phyloP scores from a whole-genome alignment of 1,139 yeast species.

The Meyerozyma elateridarum region DNA sequence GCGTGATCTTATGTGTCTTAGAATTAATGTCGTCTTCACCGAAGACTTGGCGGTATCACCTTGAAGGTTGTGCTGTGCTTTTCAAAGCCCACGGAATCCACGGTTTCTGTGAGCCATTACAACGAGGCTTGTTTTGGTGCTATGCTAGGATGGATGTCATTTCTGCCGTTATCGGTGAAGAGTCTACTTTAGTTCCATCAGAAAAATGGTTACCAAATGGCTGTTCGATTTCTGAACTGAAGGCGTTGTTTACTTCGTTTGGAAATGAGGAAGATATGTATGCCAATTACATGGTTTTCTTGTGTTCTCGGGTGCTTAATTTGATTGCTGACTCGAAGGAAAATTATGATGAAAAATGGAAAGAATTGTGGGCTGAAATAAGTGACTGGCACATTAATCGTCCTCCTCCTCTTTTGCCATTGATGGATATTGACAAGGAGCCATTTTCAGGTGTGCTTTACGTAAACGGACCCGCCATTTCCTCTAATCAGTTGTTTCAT shows the following conservation, averaged over 20 bases:
- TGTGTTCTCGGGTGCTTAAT: slow-evolving; percentile 31
- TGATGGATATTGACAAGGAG: slow-evolving; percentile 20
- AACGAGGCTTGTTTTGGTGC: slow-evolving; percentile 33
- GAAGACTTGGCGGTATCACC: slow-evolving; percentile 30
- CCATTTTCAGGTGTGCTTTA: slow-evolving; percentile 33
- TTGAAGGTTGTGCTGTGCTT: slow-evolving; percentile 33
- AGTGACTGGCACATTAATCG: slow-evolving; percentile 29
- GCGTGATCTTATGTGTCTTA: slow-evolving; percentile 29
- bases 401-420: slow-evolving; percentile 25
- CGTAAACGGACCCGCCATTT: slow-evolving; percentile 33
- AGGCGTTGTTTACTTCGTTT: slow-evolving; percentile 18
- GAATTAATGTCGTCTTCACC: slow-evolving; percentile 32
- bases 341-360: slow-evolving; percentile 31
- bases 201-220: slow-evolving; percentile 30
- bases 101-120: slow-evolving; percentile 28
- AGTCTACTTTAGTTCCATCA: slow-evolving; percentile 26
- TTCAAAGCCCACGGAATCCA: slow-evolving; percentile 30
- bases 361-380: slow-evolving; percentile 29
- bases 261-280: slow-evolving; percentile 33
- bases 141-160: slow-evolving; percentile 37
- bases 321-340: slow-evolving; percentile 18
- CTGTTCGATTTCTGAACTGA: slow-evolving; percentile 17
- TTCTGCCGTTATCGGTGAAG: slow-evolving; percentile 30
- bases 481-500: slow-evolving; percentile 36
- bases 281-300: slow-evolving; percentile 34